These are phyloP conservation scores for Prinsepia uniflora DNA, from an alignment of 306 rosid genomes.

Conservation along the genomic window DNA sequence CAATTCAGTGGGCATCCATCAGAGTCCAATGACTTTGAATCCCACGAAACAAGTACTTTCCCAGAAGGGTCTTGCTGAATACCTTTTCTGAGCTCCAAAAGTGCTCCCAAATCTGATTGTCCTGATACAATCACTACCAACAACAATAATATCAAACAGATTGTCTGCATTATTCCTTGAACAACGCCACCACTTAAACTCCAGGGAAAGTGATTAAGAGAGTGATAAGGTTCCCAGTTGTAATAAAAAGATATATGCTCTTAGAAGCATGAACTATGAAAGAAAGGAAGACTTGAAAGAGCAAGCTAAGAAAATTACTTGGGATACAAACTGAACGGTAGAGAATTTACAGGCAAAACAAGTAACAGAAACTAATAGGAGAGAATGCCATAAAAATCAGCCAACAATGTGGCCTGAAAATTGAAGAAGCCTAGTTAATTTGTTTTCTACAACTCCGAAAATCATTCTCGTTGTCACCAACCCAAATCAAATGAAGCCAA, in stretches of 20 bases:
- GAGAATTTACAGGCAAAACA: not conserved
- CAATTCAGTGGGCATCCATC: conserved; percentile 70
- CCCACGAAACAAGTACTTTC: conserved; percentile 59
- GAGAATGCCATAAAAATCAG: not conserved
- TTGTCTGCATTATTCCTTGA: conserved; percentile 60
- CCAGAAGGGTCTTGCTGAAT: conserved; percentile 55
- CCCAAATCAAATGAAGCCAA: not conserved
- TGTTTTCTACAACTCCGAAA: not conserved
- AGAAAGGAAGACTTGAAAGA: not conserved
- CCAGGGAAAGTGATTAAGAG: not conserved
- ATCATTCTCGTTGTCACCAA: not conserved
- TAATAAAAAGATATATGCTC: not conserved
- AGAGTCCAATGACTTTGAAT: conserved; percentile 55
- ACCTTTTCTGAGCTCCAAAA: conserved; percentile 62
- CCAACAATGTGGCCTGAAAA: not conserved
- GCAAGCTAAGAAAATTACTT: not conserved
- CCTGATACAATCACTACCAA: conserved; percentile 40
- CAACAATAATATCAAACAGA: conserved; percentile 43
- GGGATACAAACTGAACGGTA: not conserved
- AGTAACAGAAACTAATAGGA: not conserved
- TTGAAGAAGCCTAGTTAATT: not conserved
- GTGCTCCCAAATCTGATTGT: conserved; percentile 57
- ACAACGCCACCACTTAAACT: conserved; percentile 32
- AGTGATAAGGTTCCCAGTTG: conserved; percentile 5
- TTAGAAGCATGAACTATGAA: not conserved